Conservation (phyloP, 148 eudicot species). For the Limonium bicolor region DNA sequence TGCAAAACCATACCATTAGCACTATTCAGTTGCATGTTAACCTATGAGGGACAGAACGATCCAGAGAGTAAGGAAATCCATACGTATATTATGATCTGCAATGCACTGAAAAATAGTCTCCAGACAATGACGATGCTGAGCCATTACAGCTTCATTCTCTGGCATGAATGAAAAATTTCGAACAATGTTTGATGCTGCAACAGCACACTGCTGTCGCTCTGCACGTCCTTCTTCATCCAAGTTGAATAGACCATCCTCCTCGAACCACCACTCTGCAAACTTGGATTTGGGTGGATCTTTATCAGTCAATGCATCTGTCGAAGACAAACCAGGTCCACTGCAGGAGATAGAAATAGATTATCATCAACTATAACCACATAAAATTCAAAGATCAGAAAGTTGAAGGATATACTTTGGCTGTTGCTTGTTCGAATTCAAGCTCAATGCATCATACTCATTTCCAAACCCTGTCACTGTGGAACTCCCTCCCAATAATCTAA, state of each 20-base stretch:
- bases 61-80: not conserved
- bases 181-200: constrained; percentile 87
- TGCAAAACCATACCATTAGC: no score
- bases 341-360: constrained; percentile 11
- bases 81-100: constrained; percentile 75
- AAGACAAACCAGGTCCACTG: constrained; percentile 40
- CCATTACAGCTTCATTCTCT: constrained; percentile 87
- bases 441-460: constrained; percentile 52
- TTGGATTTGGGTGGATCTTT: constrained; percentile 29
- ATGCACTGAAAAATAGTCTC: constrained; percentile 84
- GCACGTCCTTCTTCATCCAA: constrained; percentile 84
- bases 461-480: constrained; percentile 86
- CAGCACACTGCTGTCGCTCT: constrained; percentile 93
- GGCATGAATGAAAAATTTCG: constrained; percentile 94
- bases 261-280: constrained; percentile 79
- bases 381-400: not conserved
- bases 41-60: no score
- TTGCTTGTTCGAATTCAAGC: constrained; percentile 24
- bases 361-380: no score
- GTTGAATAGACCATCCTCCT: constrained; percentile 92
- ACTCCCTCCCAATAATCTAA: constrained; percentile 65
- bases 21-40: no score
- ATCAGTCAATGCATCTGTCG: constrained; percentile 39
- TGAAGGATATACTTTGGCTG: constrained; percentile 33
- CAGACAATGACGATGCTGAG: constrained; percentile 82